These are phyloP conservation scores for Sherardia arvensis DNA, from an alignment of 257 asterid genomes.

Conservation along the genomic window DNA sequence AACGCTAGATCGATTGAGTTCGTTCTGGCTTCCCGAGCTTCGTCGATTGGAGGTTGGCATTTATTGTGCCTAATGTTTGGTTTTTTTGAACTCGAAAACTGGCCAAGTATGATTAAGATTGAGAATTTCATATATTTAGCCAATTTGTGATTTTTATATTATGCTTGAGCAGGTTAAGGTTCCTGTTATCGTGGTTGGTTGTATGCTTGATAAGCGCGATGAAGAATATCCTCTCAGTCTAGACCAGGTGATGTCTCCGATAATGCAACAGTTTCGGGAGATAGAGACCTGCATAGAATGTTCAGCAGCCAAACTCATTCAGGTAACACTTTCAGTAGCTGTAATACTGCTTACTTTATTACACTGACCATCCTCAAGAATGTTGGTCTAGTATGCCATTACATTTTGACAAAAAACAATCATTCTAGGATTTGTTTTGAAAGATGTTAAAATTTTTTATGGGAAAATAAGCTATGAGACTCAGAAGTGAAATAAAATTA, in stretches of 20 bases:
- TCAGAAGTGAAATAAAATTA: not conserved
- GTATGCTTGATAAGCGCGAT: slow-evolving; percentile 90
- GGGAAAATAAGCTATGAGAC: not conserved
- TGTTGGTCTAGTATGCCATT: not conserved
- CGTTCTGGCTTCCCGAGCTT: slow-evolving; percentile 98
- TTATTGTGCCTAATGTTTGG: not conserved
- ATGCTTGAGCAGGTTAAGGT: slow-evolving; percentile 59
- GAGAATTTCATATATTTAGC: no score
- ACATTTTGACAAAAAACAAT: not conserved
- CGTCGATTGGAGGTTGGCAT: slow-evolving; percentile 68
- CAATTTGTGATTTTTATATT: not conserved
- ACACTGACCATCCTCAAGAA: not conserved
- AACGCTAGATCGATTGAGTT: slow-evolving; percentile 81
- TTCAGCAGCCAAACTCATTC: slow-evolving; percentile 69
- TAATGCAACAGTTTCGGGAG: slow-evolving; percentile 97
- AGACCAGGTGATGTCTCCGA: slow-evolving; percentile 96
- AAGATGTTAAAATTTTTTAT: no score
- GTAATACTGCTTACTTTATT: not conserved
- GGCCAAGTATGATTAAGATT: no score
- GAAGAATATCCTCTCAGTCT: slow-evolving; percentile 62
- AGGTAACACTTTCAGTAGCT: slow-evolving; percentile 38
- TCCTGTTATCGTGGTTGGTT: slow-evolving; percentile 96
- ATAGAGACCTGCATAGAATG: slow-evolving; percentile 97
- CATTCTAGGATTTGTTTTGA: not conserved
- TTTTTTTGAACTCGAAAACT: not conserved